phyloP scores from a whole-genome alignment of 2,329 filamentous ascomycete species.

The Pezicula neosporulosa region DNA sequence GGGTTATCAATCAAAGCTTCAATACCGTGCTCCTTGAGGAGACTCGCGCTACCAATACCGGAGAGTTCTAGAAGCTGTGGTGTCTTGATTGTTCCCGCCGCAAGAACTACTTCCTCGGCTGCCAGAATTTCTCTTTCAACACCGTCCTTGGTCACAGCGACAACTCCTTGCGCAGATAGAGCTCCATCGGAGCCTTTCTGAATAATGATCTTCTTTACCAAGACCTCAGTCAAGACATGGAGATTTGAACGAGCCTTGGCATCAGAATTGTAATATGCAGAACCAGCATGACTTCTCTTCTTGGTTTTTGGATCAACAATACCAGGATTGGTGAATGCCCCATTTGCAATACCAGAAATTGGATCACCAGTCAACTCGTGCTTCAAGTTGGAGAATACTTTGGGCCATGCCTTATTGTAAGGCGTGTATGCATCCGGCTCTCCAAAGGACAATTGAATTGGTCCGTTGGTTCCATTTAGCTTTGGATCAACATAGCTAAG shows the following conservation, averaged over 20 bases:
- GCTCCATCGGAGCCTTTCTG: neutral
- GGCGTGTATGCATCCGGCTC: constrained; percentile 4
- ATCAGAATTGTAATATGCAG: constrained; percentile 17
- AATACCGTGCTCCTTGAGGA: constrained; percentile 17
- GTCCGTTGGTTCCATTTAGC: constrained; percentile 7
- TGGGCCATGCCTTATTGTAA: constrained; percentile 3
- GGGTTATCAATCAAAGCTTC: constrained; percentile 12
- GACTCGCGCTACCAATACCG: constrained; percentile 21
- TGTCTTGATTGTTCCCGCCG: constrained; percentile 21
- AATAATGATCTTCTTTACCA: constrained; percentile 66
- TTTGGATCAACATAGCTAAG: constrained; percentile 4
- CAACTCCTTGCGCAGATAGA: constrained; percentile 6
- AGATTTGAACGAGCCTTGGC: constrained; percentile 49
- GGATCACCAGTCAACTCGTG: constrained; percentile 2
- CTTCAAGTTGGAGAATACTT: constrained; percentile 1
- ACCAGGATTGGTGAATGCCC: constrained; percentile 25
- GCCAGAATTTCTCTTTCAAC: constrained; percentile 12
- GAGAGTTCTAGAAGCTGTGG: constrained; percentile 31
- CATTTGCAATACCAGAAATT: constrained; percentile 11
- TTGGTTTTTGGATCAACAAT: constrained; percentile 13
- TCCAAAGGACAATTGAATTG: constrained; percentile 11
- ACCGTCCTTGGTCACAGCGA: constrained; percentile 6
- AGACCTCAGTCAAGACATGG: constrained; percentile 79
- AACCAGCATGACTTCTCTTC: constrained; percentile 16
- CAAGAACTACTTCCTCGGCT: constrained; percentile 24